Conservation (phyloP, 2,329 filamentous ascomycete species). For the Nothomitra cinnamomea region DNA sequence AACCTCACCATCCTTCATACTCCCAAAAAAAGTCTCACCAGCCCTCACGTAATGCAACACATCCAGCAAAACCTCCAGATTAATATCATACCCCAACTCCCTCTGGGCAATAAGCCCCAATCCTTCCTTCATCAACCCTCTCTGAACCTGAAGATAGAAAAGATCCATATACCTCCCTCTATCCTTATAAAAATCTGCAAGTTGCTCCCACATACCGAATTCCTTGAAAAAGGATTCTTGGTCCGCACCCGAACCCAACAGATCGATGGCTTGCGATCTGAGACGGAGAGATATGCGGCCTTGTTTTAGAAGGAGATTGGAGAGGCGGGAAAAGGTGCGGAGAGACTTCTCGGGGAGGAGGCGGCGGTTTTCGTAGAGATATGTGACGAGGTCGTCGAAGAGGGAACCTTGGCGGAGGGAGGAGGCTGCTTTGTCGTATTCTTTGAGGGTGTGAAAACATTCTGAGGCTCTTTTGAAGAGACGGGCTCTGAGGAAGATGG, state of each 20-base stretch:
- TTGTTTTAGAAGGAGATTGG: not conserved
- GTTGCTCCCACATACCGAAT: not conserved
- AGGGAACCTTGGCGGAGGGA: slow-evolving; percentile 10
- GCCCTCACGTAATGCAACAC: not conserved
- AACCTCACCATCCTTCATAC: not conserved
- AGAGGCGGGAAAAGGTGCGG: not conserved
- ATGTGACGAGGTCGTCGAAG: slow-evolving; percentile 12
- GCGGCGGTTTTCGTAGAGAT: slow-evolving; percentile 6
- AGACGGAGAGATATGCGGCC: not conserved
- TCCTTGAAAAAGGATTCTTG: not conserved
- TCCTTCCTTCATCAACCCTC: not conserved
- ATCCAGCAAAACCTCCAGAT: not conserved
- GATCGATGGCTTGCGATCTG: not conserved
- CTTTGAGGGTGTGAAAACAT: slow-evolving; percentile 8
- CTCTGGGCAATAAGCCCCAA: not conserved
- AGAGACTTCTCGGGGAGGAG: not conserved
- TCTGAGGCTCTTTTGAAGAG: slow-evolving; percentile 9
- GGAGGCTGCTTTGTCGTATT: slow-evolving; percentile 11
- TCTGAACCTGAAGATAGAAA: not conserved
- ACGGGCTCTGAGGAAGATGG: slow-evolving; percentile 8
- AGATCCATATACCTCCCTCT: not conserved
- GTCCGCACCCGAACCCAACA: not conserved
- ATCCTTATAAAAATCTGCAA: not conserved
- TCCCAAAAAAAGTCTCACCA: not conserved
- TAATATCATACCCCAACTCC: not conserved